Evolutionary conservation across 2,329 filamentous ascomycete species (phyloP).

Genomic region (Verticillium longisporum): DNA sequence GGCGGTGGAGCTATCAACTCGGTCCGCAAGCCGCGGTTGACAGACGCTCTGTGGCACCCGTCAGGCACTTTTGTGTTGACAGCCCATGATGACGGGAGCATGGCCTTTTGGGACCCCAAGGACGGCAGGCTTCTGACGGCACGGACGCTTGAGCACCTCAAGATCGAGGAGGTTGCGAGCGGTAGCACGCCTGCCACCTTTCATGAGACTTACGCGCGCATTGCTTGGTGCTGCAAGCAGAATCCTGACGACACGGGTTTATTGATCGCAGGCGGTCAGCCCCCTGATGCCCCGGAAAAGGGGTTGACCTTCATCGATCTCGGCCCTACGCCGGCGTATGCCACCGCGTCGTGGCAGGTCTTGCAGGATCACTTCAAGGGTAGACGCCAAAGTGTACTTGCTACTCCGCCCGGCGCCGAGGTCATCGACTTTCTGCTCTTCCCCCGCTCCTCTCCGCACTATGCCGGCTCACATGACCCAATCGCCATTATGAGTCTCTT

Average conservation of each 20-base stretch:
- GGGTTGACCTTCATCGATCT: constrained; percentile 86
- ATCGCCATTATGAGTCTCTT: constrained; percentile 76
- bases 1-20: constrained; percentile 57
- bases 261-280: constrained; percentile 75
- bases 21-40: constrained; percentile 64
- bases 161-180: constrained; percentile 61
- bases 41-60: constrained; percentile 88
- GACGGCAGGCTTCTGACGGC: constrained; percentile 81
- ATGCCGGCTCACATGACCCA: constrained; percentile 81
- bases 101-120: constrained; percentile 92
- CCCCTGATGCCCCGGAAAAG: constrained; percentile 59
- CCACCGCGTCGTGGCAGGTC: constrained; percentile 83
- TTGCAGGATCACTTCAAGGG: constrained; percentile 72
- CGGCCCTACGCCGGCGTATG: constrained; percentile 81
- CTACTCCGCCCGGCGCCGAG: constrained; percentile 70
- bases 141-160: constrained; percentile 66
- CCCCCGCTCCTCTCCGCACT: constrained; percentile 77
- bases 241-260: constrained; percentile 92
- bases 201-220: constrained; percentile 68
- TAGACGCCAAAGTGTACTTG: constrained; percentile 65
- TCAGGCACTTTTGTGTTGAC: constrained; percentile 86
- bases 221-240: constrained; percentile 89
- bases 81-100: constrained; percentile 80
- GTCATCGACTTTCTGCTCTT: constrained; percentile 77
- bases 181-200: constrained; percentile 45